phyloP scores from a whole-genome alignment of 2,329 filamentous ascomycete species.

The Aspergillus proliferans region DNA sequence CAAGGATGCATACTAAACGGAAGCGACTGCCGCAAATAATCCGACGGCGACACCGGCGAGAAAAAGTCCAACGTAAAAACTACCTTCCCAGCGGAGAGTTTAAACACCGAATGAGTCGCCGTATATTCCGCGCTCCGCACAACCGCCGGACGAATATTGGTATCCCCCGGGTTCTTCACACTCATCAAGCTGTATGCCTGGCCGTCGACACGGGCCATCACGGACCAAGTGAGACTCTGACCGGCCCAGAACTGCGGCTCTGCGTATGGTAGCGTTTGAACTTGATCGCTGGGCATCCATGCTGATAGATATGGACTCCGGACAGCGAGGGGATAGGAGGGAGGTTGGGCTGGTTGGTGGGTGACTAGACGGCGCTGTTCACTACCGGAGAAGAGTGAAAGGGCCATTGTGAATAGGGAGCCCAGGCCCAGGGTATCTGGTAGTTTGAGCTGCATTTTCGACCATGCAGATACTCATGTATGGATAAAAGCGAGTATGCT shows the following conservation, averaged over 20 bases:
- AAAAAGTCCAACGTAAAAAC: conserved; percentile 39
- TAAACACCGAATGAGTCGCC: conserved; percentile 38
- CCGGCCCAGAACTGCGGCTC: conserved; percentile 41
- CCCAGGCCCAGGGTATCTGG: conserved; percentile 12
- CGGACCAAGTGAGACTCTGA: conserved; percentile 36
- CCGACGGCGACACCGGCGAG: conserved; percentile 38
- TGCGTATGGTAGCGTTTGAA: conserved; percentile 30
- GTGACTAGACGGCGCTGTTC: conserved; percentile 6
- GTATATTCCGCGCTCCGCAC: conserved; percentile 35
- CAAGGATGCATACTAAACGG: conserved; percentile 32
- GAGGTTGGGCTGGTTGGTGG: conserved; percentile 28
- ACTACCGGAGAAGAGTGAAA: conserved; percentile 11
- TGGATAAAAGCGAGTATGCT: no score
- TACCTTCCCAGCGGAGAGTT: conserved; percentile 30
- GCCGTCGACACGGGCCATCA: conserved; percentile 38
- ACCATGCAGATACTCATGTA: background rate
- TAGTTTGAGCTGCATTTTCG: background rate
- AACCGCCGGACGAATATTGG: conserved; percentile 25
- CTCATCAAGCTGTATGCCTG: conserved; percentile 40
- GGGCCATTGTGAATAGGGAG: conserved; percentile 15
- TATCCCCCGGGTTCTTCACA: conserved; percentile 18
- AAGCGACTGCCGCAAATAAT: conserved; percentile 39
- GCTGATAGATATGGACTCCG: conserved; percentile 39
- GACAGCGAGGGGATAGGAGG: conserved; percentile 41
- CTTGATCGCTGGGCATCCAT: conserved; percentile 39